These are phyloP conservation scores for Cydonia oblonga DNA, from an alignment of 331 rosid genomes.

Conservation along the genomic window DNA sequence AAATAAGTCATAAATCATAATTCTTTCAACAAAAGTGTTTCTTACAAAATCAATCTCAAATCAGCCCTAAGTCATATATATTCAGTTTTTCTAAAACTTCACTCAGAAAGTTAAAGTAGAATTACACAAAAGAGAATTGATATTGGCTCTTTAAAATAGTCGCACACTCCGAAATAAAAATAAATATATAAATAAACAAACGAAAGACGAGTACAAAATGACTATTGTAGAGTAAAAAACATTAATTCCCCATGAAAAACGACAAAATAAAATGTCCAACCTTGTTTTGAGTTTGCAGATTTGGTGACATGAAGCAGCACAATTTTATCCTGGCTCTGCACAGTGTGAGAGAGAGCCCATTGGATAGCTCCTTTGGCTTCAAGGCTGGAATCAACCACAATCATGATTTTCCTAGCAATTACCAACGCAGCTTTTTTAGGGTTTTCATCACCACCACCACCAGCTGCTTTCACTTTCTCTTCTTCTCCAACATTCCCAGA, in stretches of 20 bases:
- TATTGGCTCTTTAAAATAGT: too few relatives aligned
- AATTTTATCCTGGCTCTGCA: constrained; percentile 64
- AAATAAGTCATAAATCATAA: not conserved
- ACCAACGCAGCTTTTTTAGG: constrained; percentile 10
- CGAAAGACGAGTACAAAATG: not conserved
- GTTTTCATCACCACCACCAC: constrained; percentile 18
- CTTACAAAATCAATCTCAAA: not conserved
- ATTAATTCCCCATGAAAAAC: not conserved
- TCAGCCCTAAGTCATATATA: not conserved
- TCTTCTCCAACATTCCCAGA: constrained; percentile 19
- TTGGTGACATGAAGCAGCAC: constrained; percentile 68
- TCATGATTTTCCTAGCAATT: constrained; percentile 64
- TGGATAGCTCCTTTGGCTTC: constrained; percentile 82
- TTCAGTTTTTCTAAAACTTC: not conserved
- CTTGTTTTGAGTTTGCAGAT: constrained; percentile 53
- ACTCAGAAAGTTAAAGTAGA: not conserved
- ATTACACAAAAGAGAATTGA: rapidly evolving
- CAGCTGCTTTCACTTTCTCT: not conserved
- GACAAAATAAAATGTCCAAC: constrained; percentile 16
- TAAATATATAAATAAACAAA: too few relatives aligned
- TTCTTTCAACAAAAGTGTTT: not conserved
- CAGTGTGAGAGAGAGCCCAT: constrained; percentile 85
- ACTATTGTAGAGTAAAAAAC: not conserved
- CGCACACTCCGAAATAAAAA: too few relatives aligned
- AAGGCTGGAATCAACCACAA: constrained; percentile 82